phyloP scores from a whole-genome alignment of 1,284 basidiomycete species.

The Marasmius fiardii region DNA sequence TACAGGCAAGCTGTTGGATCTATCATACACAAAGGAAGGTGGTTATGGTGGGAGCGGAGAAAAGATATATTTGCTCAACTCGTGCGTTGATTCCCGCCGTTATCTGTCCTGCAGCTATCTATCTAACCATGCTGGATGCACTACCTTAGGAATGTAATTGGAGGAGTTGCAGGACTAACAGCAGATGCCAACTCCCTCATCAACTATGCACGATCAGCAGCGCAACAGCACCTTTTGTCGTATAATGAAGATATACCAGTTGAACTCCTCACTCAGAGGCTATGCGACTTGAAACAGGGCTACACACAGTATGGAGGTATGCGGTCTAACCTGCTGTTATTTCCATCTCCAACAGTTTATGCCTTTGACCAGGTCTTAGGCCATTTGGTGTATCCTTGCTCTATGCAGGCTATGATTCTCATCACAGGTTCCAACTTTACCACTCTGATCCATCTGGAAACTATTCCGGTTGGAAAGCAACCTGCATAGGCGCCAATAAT shows the following conservation, averaged over 20 bases:
- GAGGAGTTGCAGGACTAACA: conserved; percentile 93
- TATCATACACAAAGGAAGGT: conserved; percentile 80
- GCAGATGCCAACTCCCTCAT: conserved; percentile 98
- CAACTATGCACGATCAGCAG: conserved; percentile 90
- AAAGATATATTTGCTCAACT: conserved; percentile 95
- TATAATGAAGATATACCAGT: conserved; percentile 99
- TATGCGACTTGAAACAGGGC: conserved; percentile 98
- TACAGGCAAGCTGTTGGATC: conserved; percentile 94
- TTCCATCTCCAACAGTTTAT: neutral
- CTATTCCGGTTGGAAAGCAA: conserved; percentile 99
- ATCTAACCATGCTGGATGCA: neutral
- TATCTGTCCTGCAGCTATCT: neutral
- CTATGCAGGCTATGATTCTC: conserved; percentile 95
- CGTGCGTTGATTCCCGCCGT: conserved; percentile 43
- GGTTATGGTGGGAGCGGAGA: conserved; percentile 94
- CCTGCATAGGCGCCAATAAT: conserved; percentile 96
- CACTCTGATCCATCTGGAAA: conserved; percentile 98
- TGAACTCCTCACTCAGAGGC: conserved; percentile 88
- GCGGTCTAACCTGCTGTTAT: conserved; percentile 20
- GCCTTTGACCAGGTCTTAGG: conserved; percentile 67
- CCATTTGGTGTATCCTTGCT: conserved; percentile 97
- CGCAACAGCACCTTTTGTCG: conserved; percentile 83
- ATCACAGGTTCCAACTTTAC: conserved; percentile 97
- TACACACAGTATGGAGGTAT: conserved; percentile 96
- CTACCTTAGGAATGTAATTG: conserved; percentile 81